A percentile compares a stretch with the other conserved stretches of the same genome.
Evolutionary conservation across 768 basidiomycete species (phyloP).

Genomic region (Lyophyllum atratum): DNA sequence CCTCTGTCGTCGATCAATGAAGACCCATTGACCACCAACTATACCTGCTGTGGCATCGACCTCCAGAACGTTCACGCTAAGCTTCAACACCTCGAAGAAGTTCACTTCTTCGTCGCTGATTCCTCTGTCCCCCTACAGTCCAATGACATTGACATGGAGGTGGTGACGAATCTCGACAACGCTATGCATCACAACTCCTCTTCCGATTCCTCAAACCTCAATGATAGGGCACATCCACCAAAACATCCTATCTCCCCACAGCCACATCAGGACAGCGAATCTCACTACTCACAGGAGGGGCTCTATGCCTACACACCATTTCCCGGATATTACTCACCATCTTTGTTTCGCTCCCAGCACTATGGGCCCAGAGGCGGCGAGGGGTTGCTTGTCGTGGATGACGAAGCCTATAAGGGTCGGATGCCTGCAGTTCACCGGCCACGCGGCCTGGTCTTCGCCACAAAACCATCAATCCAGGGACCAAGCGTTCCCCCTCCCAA

Average conservation of each 20-base stretch:
- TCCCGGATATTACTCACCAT: slow-evolving; percentile 57
- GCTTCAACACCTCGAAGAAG: slow-evolving; percentile 90
- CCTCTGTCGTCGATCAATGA: slow-evolving; percentile 53
- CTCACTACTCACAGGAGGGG: slow-evolving; percentile 51
- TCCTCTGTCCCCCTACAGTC: slow-evolving; percentile 39
- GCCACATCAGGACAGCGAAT: too few species aligned
- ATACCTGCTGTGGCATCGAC: slow-evolving; percentile 83
- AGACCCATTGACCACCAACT: slow-evolving; percentile 40
- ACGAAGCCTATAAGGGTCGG: slow-evolving; percentile 3
- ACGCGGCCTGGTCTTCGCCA: slow-evolving; percentile 23
- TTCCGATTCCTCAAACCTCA: slow-evolving; percentile 27
- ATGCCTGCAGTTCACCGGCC: slow-evolving; percentile 19
- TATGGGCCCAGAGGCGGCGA: slow-evolving; percentile 39
- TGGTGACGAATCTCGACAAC: too few species aligned
- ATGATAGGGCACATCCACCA: too few species aligned
- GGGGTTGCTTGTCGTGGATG: slow-evolving; percentile 24
- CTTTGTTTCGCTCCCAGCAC: slow-evolving; percentile 59
- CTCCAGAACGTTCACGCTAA: slow-evolving; percentile 78
- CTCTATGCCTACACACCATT: slow-evolving; percentile 75
- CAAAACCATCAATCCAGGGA: not conserved
- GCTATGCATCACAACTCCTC: slow-evolving; percentile 28
- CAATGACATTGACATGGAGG: slow-evolving; percentile 45
- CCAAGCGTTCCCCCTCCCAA: not conserved
- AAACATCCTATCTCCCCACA: too few species aligned
- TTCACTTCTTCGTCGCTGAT: slow-evolving; percentile 76